phyloP scores from a whole-genome alignment of 176 grass and related monocot species.

The Pontederia crassipes region DNA sequence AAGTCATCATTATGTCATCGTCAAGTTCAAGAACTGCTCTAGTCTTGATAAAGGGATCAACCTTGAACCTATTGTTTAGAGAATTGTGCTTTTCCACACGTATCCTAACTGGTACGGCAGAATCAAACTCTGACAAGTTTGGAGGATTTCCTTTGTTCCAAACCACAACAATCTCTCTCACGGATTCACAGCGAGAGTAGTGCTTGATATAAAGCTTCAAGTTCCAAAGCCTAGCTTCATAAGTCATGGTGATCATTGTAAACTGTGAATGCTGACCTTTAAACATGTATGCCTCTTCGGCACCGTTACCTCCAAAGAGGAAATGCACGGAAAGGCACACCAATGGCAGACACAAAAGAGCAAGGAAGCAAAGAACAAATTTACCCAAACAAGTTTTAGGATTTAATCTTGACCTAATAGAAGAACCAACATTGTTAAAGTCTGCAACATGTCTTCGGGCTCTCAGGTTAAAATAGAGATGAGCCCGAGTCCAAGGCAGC shows the following conservation, averaged over 20 bases:
- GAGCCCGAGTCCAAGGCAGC: conserved; percentile 32
- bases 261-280: conserved; percentile 69
- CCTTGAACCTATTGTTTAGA: conserved; percentile 82
- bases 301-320: conserved; percentile 60
- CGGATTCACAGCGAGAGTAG: conserved; percentile 86
- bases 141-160: conserved; percentile 95
- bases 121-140: conserved; percentile 45
- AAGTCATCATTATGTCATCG: conserved; percentile 99
- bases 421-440: conserved; percentile 44
- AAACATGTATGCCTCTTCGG: conserved; percentile 69
- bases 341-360: conserved; percentile 32
- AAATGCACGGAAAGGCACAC: conserved; percentile 81
- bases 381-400: conserved; percentile 53
- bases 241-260: conserved; percentile 94
- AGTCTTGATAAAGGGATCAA: conserved; percentile 88
- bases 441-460: conserved; percentile 45
- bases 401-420: conserved; percentile 46
- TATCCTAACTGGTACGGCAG: conserved; percentile 76
- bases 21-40: conserved; percentile 88
- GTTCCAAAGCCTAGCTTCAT: conserved; percentile 92
- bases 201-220: conserved; percentile 86
- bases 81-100: conserved; percentile 72
- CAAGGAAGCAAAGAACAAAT: conserved; percentile 47
- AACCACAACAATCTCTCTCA: conserved; percentile 80
- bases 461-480: conserved; percentile 59